Percentiles rank a stretch among this genome's conserved stretches.
Evolutionary conservation across 2,329 filamentous ascomycete species (phyloP).

Genomic region (Hymenoscyphus linearis): DNA sequence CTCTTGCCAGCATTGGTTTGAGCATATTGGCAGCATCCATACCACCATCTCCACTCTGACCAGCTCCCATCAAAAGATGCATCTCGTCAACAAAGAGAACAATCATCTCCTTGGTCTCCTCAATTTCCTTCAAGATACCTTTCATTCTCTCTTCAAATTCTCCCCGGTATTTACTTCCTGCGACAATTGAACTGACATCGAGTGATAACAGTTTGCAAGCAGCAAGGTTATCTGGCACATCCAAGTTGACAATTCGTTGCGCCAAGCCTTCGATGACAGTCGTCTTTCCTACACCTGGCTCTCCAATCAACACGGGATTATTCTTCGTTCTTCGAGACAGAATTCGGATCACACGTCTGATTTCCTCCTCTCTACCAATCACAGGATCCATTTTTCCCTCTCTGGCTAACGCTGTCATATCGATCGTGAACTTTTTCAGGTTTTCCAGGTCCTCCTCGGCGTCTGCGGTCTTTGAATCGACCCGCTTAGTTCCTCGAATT

Average conservation of each 20-base stretch:
- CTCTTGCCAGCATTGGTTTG: constrained; percentile 96
- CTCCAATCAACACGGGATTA: constrained; percentile 95
- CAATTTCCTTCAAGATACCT: constrained; percentile 94
- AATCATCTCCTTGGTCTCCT: constrained; percentile 92
- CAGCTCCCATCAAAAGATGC: constrained; percentile 95
- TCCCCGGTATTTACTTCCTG: constrained; percentile 96
- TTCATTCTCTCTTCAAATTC: constrained; percentile 99
- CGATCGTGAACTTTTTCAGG: constrained; percentile 95
- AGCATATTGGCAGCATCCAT: constrained; percentile 98
- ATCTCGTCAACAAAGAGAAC: constrained; percentile 98
- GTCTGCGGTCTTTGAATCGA: constrained; percentile 95
- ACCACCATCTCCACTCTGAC: constrained; percentile 87
- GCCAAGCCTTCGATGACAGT: constrained; percentile 96
- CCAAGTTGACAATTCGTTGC: constrained; percentile 90
- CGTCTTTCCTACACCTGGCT: constrained; percentile 97
- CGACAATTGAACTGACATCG: constrained; percentile 90
- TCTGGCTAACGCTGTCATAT: constrained; percentile 93
- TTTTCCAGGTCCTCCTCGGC: constrained; percentile 91
- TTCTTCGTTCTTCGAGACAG: constrained; percentile 94
- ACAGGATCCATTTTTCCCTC: constrained; percentile 98
- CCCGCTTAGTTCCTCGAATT: constrained; percentile 86
- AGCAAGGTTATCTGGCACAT: constrained; percentile 92
- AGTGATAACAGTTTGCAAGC: constrained; percentile 91
- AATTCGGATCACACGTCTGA: constrained; percentile 85
- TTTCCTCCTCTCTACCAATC: constrained; percentile 94